phyloP scores from a whole-genome alignment of 257 asterid species.

The Hygrophila difformis region DNA sequence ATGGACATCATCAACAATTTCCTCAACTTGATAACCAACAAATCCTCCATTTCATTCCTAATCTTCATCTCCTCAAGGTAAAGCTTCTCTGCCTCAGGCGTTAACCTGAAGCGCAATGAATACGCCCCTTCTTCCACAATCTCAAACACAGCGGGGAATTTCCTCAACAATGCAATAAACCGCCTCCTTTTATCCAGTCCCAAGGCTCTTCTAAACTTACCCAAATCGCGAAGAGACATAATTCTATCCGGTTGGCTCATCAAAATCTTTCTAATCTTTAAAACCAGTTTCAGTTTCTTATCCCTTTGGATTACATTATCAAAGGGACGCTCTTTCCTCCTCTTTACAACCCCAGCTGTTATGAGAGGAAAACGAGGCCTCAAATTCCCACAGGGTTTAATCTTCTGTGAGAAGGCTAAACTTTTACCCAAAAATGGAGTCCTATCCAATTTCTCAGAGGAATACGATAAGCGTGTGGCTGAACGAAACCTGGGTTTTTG shows the following conservation, averaged over 20 bases:
- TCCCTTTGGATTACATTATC: constrained; percentile 96
- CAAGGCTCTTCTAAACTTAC: constrained; percentile 61
- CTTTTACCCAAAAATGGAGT: constrained; percentile 45
- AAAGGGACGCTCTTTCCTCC: constrained; percentile 85
- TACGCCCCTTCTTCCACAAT: constrained; percentile 93
- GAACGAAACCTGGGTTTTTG: constrained; percentile 34
- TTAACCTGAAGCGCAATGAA: constrained; percentile 61
- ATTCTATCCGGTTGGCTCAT: constrained; percentile 76
- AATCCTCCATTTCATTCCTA: constrained; percentile 86
- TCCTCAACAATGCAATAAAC: constrained; percentile 69
- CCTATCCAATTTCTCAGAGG: constrained; percentile 24
- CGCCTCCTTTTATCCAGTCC: constrained; percentile 67
- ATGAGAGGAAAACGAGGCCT: constrained; percentile 35
- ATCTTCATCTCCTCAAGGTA: constrained; percentile 81
- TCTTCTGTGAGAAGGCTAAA: constrained; percentile 25
- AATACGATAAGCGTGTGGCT: constrained; percentile 18
- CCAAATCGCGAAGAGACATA: constrained; percentile 77
- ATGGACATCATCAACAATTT: constrained; percentile 90
- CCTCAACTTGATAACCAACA: constrained; percentile 74
- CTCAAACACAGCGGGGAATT: constrained; percentile 91
- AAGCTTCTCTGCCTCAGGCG: constrained; percentile 91
- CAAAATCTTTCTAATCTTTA: constrained; percentile 78
- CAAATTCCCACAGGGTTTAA: constrained; percentile 17
- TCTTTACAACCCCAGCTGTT: constrained; percentile 39
- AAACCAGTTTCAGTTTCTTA: constrained; percentile 79